These are phyloP conservation scores for Aspergillus proliferans DNA, from an alignment of 2,329 filamentous ascomycete genomes.

Conservation along the genomic window DNA sequence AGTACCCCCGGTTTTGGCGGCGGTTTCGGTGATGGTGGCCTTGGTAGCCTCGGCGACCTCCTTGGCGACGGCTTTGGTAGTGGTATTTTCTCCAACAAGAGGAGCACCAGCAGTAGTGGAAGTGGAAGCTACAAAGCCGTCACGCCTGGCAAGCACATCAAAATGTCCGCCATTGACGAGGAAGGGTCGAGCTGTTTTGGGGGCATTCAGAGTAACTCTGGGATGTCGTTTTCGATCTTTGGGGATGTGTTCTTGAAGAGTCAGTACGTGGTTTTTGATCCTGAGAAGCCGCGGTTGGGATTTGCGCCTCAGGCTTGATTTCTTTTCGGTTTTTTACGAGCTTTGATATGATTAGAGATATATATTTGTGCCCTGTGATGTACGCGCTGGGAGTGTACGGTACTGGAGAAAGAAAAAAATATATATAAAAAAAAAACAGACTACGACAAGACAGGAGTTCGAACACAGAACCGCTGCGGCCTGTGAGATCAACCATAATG, in stretches of 20 bases:
- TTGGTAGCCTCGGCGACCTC: not conserved
- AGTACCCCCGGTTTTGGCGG: not conserved
- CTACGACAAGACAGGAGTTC: no score
- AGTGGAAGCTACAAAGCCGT: conserved; percentile 42
- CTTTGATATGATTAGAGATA: no score
- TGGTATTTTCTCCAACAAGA: not conserved
- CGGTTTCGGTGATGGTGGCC: not conserved
- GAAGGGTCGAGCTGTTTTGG: conserved; percentile 59
- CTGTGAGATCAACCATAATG: no score
- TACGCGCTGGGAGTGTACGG: no score
- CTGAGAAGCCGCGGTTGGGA: conserved; percentile 42
- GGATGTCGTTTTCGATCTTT: conserved; percentile 61
- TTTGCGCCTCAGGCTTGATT: conserved; percentile 36
- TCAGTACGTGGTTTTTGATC: conserved; percentile 67
- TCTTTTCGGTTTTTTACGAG: not conserved
- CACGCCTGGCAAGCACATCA: conserved; percentile 51
- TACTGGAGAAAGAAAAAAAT: no score
- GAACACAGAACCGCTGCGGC: no score
- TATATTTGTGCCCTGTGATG: no score
- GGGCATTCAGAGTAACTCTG: conserved; percentile 61
- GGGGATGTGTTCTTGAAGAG: conserved; percentile 76
- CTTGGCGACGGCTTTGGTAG: not conserved
- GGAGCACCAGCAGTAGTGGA: not conserved
- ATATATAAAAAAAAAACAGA: no score
- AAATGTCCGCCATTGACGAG: conserved; percentile 42